Conservation (phyloP, 495 filamentous ascomycete genomes). For the Rhizodiscina lignyota region DNA sequence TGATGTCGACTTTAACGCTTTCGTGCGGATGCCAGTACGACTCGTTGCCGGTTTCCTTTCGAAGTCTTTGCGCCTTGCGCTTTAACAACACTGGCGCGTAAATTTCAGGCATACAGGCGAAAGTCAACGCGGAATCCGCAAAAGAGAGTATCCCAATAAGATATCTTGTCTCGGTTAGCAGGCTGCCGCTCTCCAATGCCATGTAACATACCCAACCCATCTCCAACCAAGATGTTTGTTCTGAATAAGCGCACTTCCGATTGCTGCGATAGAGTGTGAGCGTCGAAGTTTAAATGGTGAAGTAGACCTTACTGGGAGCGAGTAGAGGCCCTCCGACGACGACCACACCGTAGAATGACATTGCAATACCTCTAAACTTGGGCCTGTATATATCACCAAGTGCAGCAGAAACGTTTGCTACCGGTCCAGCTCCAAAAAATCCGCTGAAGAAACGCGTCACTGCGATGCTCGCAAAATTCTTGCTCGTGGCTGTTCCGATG, state of each 20-base stretch:
- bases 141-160: too few species aligned
- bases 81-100: conserved; percentile 42
- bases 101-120: conserved; percentile 34
- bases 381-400: conserved; percentile 32
- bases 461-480: conserved; percentile 16
- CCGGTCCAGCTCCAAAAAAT: conserved; percentile 20
- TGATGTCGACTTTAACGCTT: conserved; percentile 17
- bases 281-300: too few species aligned
- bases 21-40: conserved; percentile 17
- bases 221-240: conserved; percentile 8
- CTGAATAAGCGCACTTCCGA: conserved; percentile 11
- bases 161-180: too few species aligned
- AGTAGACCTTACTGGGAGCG: too few species aligned
- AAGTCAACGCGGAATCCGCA: conserved; percentile 1
- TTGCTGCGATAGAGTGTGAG: too few species aligned
- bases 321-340: conserved; percentile 24
- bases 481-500: conserved; percentile 26
- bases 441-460: conserved; percentile 21
- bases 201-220: conserved; percentile 5
- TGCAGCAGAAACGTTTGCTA: conserved; percentile 26
- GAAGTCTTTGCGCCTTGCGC: conserved; percentile 32
- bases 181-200: too few species aligned
- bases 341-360: conserved; percentile 22
- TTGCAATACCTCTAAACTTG: conserved; percentile 20
- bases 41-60: conserved; percentile 34